Evolutionary conservation across 2,329 filamentous ascomycete genomes (phyloP).

Genomic region (Talaromyces sp.): DNA sequence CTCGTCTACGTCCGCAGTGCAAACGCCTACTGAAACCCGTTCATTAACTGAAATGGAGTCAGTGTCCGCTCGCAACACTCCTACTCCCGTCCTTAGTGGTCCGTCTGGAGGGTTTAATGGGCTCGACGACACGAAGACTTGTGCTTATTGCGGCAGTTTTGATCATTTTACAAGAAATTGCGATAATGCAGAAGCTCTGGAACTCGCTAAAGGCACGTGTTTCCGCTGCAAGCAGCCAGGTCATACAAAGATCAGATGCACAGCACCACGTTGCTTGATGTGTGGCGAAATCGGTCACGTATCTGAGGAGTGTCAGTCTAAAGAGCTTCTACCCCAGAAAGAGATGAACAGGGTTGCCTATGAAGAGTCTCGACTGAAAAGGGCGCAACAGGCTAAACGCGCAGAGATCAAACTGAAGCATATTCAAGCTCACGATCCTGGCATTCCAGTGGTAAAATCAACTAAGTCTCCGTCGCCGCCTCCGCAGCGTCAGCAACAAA

Average conservation of each 20-base stretch:
- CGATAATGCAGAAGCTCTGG: constrained; percentile 41
- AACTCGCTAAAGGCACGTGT: constrained; percentile 36
- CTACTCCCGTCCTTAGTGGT: constrained; percentile 26
- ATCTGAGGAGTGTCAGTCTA: constrained; percentile 30
- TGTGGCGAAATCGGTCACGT: constrained; percentile 44
- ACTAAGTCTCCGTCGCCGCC: constrained; percentile 17
- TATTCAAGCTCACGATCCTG: constrained; percentile 41
- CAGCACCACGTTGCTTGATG: constrained; percentile 37
- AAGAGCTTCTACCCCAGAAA: constrained; percentile 30
- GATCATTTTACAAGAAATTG: constrained; percentile 42
- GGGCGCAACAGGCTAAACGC: constrained; percentile 28
- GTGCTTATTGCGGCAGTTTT: constrained; percentile 44
- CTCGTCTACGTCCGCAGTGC: constrained; percentile 18
- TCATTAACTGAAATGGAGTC: constrained; percentile 20
- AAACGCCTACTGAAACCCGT: constrained; percentile 31
- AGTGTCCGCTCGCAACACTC: constrained; percentile 25
- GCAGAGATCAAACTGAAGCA: constrained; percentile 40
- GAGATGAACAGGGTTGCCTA: constrained; percentile 32
- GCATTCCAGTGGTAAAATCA: constrained; percentile 37
- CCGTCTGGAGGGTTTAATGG: constrained; percentile 42
- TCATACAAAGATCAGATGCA: constrained; percentile 37
- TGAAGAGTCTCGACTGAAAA: constrained; percentile 34
- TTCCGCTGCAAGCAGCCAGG: constrained; percentile 37
- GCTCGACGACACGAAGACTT: constrained; percentile 39
- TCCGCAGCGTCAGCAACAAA: background rate